Evolutionary conservation across 2,329 filamentous ascomycete genomes (phyloP).

Genomic region (Calonectria naviculata): DNA sequence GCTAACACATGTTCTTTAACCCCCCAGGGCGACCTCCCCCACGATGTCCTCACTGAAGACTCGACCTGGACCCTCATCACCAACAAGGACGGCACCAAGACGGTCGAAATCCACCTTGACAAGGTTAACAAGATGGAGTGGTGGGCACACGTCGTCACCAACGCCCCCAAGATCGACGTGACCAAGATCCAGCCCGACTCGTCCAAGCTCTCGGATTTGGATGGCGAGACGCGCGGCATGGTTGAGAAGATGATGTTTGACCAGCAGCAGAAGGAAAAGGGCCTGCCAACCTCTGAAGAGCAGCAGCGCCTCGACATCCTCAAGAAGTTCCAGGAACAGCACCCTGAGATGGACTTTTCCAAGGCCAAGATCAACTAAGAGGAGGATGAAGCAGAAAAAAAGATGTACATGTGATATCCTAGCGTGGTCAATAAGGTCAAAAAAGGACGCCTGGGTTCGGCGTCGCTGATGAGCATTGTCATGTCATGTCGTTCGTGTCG

Average conservation of each 20-base stretch:
- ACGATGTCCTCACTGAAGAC: conserved; percentile 84
- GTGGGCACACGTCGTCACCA: conserved; percentile 93
- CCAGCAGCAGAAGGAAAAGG: conserved; percentile 95
- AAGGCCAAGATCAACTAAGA: conserved; percentile 73
- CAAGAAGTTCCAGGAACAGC: conserved; percentile 89
- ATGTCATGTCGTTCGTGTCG: conserved; percentile 3
- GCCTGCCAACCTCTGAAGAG: conserved; percentile 90
- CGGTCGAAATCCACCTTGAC: conserved; percentile 87
- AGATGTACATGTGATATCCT: conserved; percentile 24
- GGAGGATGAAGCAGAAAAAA: not conserved
- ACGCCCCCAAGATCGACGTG: conserved; percentile 92
- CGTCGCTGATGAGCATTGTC: not conserved
- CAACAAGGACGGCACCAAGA: conserved; percentile 74
- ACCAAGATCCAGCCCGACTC: conserved; percentile 95
- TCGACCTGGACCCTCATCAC: conserved; percentile 92
- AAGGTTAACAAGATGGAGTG: conserved; percentile 98
- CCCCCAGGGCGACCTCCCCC: conserved; percentile 83
- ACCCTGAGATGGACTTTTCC: conserved; percentile 78
- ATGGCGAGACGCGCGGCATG: conserved; percentile 95
- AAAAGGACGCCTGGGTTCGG: not conserved
- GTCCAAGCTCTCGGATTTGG: conserved; percentile 89
- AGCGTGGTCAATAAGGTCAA: conserved; percentile 3
- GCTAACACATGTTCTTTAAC: conserved; percentile 15
- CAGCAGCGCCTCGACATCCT: conserved; percentile 94
- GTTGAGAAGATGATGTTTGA: conserved; percentile 99